These are phyloP conservation scores for Hydnomerulius pinastri DNA, from an alignment of 768 basidiomycete genomes.

Conservation along the genomic window DNA sequence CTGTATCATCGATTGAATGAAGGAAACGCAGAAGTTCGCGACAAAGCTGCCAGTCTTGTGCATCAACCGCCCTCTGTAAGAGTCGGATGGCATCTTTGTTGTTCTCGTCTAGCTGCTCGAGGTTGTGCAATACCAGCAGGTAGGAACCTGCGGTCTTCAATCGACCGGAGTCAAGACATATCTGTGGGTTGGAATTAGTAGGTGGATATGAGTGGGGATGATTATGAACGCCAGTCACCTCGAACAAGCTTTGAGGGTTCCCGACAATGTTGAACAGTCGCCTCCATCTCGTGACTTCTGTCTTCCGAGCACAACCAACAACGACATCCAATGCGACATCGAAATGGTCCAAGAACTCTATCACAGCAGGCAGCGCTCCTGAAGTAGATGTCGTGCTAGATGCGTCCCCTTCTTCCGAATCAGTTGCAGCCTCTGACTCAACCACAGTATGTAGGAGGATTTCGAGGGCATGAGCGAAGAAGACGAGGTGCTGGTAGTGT, in stretches of 20 bases:
- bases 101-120: constrained; percentile 83
- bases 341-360: constrained; percentile 95
- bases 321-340: constrained; percentile 90
- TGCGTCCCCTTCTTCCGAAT: constrained; percentile 26
- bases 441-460: constrained; percentile 92
- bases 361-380: constrained; percentile 58
- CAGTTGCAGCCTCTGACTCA: constrained; percentile 69
- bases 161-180: constrained; percentile 68
- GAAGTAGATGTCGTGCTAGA: constrained; percentile 21
- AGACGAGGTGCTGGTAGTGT: constrained; percentile 86
- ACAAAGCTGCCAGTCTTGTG: constrained; percentile 87
- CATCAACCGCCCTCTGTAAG: constrained; percentile 71
- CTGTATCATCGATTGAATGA: constrained; percentile 89
- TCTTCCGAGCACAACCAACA: constrained; percentile 95
- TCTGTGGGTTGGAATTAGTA: constrained; percentile 44
- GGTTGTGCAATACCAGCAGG: constrained; percentile 88
- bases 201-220: not conserved
- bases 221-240: constrained; percentile 54
- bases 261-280: constrained; percentile 89
- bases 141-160: constrained; percentile 92
- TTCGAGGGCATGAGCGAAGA: constrained; percentile 92
- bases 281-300: constrained; percentile 89
- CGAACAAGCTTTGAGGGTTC: constrained; percentile 87
- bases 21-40: constrained; percentile 91
- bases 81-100: constrained; percentile 81